Evolutionary conservation across 106 monocot genomes (phyloP).

Genomic region (Dioscorea alata): DNA sequence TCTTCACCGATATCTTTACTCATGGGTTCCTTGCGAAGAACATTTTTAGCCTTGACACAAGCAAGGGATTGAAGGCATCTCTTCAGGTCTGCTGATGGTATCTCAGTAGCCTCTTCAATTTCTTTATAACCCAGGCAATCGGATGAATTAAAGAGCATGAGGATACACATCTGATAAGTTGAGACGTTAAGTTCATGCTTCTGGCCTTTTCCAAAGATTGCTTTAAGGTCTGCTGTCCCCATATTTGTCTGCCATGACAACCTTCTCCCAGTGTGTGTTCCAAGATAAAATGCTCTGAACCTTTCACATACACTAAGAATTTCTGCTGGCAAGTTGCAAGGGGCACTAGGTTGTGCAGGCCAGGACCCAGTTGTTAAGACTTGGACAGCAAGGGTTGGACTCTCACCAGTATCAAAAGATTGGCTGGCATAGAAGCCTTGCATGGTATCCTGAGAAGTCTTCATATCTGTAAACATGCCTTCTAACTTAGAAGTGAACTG

Average conservation of each 20-base stretch:
- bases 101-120: constrained; percentile 60
- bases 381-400: constrained; percentile 66
- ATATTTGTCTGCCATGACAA: constrained; percentile 93
- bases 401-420: constrained; percentile 35
- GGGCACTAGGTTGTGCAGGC: constrained; percentile 64
- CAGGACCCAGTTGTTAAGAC: constrained; percentile 92
- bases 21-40: constrained; percentile 72
- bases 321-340: constrained; percentile 82
- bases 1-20: constrained; percentile 71
- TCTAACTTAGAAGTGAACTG: constrained; percentile 81
- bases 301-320: constrained; percentile 68
- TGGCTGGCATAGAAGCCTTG: constrained; percentile 51
- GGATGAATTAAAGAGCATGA: constrained; percentile 85
- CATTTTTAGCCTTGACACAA: constrained; percentile 77
- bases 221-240: constrained; percentile 85
- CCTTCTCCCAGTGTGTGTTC: constrained; percentile 81
- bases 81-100: constrained; percentile 51
- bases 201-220: constrained; percentile 64
- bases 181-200: constrained; percentile 83
- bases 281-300: constrained; percentile 70
- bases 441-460: constrained; percentile 74
- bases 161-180: constrained; percentile 90
- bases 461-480: constrained; percentile 82
- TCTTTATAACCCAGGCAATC: constrained; percentile 60
- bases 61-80: constrained; percentile 89